phyloP scores from a whole-genome alignment of 805 yeast species.

The Saccharomycopsis schoenii region DNA sequence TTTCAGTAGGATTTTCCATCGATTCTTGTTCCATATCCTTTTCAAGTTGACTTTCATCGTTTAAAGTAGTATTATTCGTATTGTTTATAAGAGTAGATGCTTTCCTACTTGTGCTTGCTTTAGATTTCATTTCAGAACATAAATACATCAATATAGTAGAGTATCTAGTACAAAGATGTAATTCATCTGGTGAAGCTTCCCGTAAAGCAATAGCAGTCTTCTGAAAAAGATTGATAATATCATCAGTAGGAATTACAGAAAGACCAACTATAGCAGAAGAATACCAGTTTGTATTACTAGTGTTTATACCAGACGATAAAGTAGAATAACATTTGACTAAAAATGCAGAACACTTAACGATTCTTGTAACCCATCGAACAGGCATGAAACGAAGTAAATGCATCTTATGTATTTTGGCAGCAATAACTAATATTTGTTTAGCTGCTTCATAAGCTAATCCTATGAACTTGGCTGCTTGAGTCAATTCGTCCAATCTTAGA shows the following conservation, averaged over 20 bases:
- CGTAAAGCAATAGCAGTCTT: slow-evolving; percentile 63
- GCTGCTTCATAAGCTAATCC: slow-evolving; percentile 80
- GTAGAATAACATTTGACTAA: slow-evolving; percentile 77
- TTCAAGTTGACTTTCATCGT: neutral
- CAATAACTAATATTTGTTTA: slow-evolving; percentile 61
- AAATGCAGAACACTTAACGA: slow-evolving; percentile 83
- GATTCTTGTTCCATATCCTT: neutral
- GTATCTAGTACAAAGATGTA: slow-evolving; percentile 74
- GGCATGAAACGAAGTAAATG: slow-evolving; percentile 71
- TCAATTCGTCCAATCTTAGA: slow-evolving; percentile 57
- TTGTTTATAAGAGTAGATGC: neutral
- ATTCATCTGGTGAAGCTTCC: slow-evolving; percentile 83
- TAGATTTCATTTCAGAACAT: slow-evolving; percentile 61
- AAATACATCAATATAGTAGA: slow-evolving; percentile 68
- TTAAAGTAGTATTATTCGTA: neutral
- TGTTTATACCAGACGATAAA: slow-evolving; percentile 25
- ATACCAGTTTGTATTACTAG: slow-evolving; percentile 25
- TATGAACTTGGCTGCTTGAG: slow-evolving; percentile 65
- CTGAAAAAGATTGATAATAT: slow-evolving; percentile 56
- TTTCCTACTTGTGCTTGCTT: neutral
- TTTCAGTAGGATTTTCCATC: neutral
- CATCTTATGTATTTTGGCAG: slow-evolving; percentile 57
- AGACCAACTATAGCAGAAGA: slow-evolving; percentile 43
- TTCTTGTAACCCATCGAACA: slow-evolving; percentile 81
- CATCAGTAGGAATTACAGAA: slow-evolving; percentile 61